Evolutionary conservation across 2,329 filamentous ascomycete species (phyloP).

Genomic region (Fusarium odoratissimum): DNA sequence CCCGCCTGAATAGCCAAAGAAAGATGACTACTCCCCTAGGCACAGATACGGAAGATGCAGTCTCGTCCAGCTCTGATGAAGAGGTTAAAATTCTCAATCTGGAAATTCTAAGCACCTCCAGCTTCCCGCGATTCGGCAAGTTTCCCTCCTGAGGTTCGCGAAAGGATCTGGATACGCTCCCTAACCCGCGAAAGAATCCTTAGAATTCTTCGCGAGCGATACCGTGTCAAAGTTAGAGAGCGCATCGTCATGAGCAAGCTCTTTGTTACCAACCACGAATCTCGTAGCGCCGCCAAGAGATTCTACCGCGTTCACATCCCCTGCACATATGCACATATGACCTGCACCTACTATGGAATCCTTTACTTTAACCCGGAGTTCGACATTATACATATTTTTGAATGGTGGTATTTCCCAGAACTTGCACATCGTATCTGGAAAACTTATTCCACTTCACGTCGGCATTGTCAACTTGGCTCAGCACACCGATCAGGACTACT

Average conservation of each 20-base stretch:
- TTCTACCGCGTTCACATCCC: not conserved
- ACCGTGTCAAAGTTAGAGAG: not conserved
- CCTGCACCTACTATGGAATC: not conserved
- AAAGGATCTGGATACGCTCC: not conserved
- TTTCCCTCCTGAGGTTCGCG: not conserved
- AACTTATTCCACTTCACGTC: not conserved
- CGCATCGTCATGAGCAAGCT: not conserved
- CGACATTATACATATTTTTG: not conserved
- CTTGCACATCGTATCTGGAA: not conserved
- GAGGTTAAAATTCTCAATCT: not conserved
- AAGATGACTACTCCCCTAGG: not conserved
- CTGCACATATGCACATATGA: not conserved
- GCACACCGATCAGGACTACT: not conserved
- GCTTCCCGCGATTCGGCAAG: not conserved
- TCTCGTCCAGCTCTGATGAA: not conserved
- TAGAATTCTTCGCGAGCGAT: accelerated
- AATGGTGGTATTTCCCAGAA: not conserved
- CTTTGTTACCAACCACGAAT: not conserved
- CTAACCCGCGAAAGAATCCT: not conserved
- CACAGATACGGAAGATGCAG: not conserved
- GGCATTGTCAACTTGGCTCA: not conserved
- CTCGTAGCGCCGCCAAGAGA: not conserved
- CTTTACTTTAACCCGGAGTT: not conserved
- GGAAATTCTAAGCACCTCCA: not conserved
- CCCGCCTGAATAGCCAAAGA: not conserved